Conservation (phyloP, 805 yeast genomes). For the Nakazawaea populi region DNA sequence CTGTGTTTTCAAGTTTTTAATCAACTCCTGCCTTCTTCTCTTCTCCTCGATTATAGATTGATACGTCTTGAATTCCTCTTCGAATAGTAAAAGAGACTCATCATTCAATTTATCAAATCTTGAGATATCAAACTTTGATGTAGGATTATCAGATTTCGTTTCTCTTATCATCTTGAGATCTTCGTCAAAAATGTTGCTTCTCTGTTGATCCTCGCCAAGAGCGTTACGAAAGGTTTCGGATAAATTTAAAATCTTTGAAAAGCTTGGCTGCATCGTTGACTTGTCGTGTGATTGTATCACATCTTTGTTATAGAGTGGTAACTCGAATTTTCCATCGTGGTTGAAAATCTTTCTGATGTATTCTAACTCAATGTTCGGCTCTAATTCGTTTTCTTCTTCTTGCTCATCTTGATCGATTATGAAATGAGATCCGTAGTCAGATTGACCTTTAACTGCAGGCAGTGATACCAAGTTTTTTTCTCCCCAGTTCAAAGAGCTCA, state of each 20-base stretch:
- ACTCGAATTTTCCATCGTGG: constrained; percentile 7
- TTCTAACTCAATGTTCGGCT: constrained; percentile 10
- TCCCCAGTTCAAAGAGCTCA: constrained; percentile 7
- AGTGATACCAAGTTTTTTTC: background rate
- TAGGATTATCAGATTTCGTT: background rate
- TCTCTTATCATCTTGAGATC: background rate
- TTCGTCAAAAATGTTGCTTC: background rate
- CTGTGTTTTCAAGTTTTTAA: constrained; percentile 29
- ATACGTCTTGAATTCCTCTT: constrained; percentile 34
- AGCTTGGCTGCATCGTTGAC: background rate
- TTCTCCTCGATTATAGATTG: constrained; percentile 38
- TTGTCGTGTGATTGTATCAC: background rate
- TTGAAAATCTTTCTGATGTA: constrained; percentile 10
- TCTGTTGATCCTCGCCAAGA: background rate
- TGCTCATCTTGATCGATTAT: background rate
- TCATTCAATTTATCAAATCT: background rate
- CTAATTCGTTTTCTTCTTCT: background rate
- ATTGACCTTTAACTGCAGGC: background rate
- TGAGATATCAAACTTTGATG: background rate
- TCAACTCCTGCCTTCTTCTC: constrained; percentile 26
- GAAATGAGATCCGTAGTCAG: constrained; percentile 10
- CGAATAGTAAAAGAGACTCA: constrained; percentile 14
- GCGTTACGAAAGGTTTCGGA: constrained; percentile 4
- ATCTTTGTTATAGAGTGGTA: constrained; percentile 1
- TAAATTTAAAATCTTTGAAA: background rate